Conservation (phyloP, 305 asterid species). For the Solanum aculeatissimum region DNA sequence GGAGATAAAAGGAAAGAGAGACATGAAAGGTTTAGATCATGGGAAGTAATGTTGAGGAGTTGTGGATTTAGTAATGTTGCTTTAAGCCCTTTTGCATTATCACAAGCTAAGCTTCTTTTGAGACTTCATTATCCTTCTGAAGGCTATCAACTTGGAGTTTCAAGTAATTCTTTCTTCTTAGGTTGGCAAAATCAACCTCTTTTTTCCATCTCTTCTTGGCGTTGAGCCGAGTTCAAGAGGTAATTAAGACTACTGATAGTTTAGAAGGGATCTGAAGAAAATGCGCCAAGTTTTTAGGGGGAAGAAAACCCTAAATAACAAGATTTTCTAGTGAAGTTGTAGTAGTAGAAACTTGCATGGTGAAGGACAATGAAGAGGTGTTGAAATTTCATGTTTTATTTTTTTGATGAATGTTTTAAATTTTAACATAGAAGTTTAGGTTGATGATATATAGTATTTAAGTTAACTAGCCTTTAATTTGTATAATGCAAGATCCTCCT, state of each 20-base stretch:
- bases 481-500: conserved; percentile 1
- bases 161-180: conserved; percentile 57
- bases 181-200: conserved; percentile 98
- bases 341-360: neutral
- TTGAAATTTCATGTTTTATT: neutral
- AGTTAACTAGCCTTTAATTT: neutral
- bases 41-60: conserved; percentile 65
- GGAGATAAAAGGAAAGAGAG: conserved; percentile 52
- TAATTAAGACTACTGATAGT: neutral
- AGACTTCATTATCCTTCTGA: conserved; percentile 95
- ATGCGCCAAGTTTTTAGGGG: neutral
- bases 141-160: conserved; percentile 69
- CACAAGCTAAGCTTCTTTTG: conserved; percentile 77
- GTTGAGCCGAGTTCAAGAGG: conserved; percentile 1
- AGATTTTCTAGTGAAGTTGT: neutral
- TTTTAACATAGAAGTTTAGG: neutral
- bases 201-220: conserved; percentile 94
- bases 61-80: conserved; percentile 52
- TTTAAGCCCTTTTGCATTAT: conserved; percentile 66
- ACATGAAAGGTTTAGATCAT: conserved; percentile 70
- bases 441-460: neutral
- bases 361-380: neutral
- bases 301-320: neutral
- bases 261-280: neutral
- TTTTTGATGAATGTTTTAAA: neutral